A percentile compares a stretch with the other conserved stretches of the same genome.
Evolutionary conservation across 1,139 yeast genomes (phyloP).

Genomic region (Yarrowia galli): DNA sequence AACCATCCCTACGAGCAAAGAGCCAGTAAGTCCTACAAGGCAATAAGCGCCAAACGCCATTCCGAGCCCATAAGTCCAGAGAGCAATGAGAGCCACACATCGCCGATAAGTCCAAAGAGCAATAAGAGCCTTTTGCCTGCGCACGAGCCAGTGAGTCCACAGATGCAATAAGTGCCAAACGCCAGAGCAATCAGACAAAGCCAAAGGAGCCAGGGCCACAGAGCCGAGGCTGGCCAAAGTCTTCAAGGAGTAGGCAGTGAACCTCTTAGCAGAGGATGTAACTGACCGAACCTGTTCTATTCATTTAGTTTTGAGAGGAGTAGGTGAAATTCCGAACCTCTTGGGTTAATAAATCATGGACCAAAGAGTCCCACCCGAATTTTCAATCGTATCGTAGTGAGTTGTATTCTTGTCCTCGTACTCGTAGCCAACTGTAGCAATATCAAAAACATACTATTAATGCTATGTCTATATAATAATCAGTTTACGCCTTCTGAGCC

Average conservation of each 20-base stretch:
- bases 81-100: background rate
- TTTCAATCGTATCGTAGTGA: background rate
- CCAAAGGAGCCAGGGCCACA: background rate
- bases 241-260: constrained; percentile 1
- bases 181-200: background rate
- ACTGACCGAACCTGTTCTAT: background rate
- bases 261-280: background rate
- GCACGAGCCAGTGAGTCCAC: no score
- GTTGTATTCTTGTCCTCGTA: background rate
- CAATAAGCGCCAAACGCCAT: constrained; percentile 4
- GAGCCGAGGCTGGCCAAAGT: background rate
- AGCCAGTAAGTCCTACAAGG: background rate
- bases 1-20: background rate
- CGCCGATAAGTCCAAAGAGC: background rate
- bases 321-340: constrained; percentile 1
- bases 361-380: background rate
- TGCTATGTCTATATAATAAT: background rate
- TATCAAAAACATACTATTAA: background rate
- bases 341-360: background rate
- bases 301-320: background rate
- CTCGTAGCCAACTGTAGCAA: background rate
- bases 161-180: no score
- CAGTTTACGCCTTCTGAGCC: background rate
- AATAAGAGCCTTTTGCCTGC: background rate
- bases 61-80: background rate